Evolutionary conservation across 2,329 filamentous ascomycete genomes (phyloP).

Genomic region (Acrocalymma vagum): DNA sequence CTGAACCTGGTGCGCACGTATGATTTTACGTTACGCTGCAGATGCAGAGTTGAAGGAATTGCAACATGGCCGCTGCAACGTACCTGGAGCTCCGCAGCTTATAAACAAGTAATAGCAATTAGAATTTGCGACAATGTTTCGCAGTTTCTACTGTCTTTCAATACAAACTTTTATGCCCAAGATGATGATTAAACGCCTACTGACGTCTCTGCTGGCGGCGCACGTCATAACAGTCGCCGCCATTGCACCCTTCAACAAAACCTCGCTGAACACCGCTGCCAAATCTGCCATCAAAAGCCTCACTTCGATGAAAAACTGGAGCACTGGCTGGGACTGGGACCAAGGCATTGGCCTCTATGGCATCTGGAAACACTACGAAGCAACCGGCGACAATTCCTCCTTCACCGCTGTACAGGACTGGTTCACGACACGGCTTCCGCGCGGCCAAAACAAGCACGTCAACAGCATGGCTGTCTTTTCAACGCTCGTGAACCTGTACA

Average conservation of each 20-base stretch:
- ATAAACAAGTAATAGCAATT: too few species aligned
- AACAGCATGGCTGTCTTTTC: conserved; percentile 3
- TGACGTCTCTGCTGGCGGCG: too few species aligned
- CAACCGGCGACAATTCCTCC: not conserved
- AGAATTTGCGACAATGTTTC: too few species aligned
- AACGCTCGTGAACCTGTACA: conserved; percentile 2
- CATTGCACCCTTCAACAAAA: conserved; percentile 3
- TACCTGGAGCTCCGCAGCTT: too few species aligned
- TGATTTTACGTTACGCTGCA: too few species aligned
- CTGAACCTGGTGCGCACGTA: too few species aligned
- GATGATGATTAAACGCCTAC: too few species aligned
- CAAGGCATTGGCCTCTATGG: conserved; percentile 3
- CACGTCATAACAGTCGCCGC: too few species aligned
- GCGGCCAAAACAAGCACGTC: not conserved
- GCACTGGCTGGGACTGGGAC: conserved; percentile 5
- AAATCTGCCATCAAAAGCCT: conserved; percentile 1
- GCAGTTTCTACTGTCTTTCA: too few species aligned
- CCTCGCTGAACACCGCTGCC: conserved; percentile 1
- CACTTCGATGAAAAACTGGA: conserved; percentile 1
- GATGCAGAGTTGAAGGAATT: too few species aligned
- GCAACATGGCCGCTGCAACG: too few species aligned
- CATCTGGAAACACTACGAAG: conserved; percentile 6
- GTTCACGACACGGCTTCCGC: conserved; percentile 1
- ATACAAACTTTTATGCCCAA: too few species aligned
- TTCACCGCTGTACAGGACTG: conserved; percentile 1